Conservation (phyloP, 805 yeast species). For the Starmerella apis region DNA sequence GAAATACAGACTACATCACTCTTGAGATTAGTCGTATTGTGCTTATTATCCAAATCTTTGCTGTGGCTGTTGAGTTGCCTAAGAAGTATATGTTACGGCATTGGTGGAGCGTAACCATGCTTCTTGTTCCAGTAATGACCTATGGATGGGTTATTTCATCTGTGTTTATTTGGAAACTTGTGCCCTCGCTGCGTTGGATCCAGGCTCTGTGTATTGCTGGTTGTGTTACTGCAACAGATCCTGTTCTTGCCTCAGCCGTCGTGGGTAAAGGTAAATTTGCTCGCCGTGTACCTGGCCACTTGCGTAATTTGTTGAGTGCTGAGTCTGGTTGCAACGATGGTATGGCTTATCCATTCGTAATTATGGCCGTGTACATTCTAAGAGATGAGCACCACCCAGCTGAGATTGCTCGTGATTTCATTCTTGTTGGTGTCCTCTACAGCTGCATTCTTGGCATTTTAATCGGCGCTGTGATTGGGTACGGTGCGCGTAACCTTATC, state of each 20-base stretch:
- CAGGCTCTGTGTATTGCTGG: slow-evolving; percentile 69
- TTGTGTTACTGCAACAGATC: slow-evolving; percentile 91
- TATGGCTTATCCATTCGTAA: slow-evolving; percentile 86
- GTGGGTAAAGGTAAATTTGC: slow-evolving; percentile 93
- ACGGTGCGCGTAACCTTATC: slow-evolving; percentile 55
- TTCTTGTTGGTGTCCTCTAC: slow-evolving; percentile 62
- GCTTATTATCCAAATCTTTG: slow-evolving; percentile 78
- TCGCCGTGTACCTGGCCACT: slow-evolving; percentile 82
- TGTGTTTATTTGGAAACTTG: slow-evolving; percentile 62
- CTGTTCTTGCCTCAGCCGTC: slow-evolving; percentile 88
- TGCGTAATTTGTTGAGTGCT: slow-evolving; percentile 70
- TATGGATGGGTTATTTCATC: slow-evolving; percentile 81
- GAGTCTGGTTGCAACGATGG: slow-evolving; percentile 92
- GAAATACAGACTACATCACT: slow-evolving; percentile 70
- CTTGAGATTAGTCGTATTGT: slow-evolving; percentile 75
- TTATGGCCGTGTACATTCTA: slow-evolving; percentile 55
- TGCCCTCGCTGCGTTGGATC: slow-evolving; percentile 61
- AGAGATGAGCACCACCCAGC: slow-evolving; percentile 54
- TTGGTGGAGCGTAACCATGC: slow-evolving; percentile 62
- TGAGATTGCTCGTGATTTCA: slow-evolving; percentile 70
- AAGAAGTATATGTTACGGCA: slow-evolving; percentile 78
- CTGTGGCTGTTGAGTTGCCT: slow-evolving; percentile 90
- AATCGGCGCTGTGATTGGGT: slow-evolving; percentile 66
- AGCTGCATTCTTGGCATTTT: slow-evolving; percentile 74
- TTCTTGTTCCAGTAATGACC: slow-evolving; percentile 81